Evolutionary conservation across 495 filamentous ascomycete species (phyloP), one percentile per base, ranked within the genome.

Genomic region (Hypoxylon subgilvum): DNA sequence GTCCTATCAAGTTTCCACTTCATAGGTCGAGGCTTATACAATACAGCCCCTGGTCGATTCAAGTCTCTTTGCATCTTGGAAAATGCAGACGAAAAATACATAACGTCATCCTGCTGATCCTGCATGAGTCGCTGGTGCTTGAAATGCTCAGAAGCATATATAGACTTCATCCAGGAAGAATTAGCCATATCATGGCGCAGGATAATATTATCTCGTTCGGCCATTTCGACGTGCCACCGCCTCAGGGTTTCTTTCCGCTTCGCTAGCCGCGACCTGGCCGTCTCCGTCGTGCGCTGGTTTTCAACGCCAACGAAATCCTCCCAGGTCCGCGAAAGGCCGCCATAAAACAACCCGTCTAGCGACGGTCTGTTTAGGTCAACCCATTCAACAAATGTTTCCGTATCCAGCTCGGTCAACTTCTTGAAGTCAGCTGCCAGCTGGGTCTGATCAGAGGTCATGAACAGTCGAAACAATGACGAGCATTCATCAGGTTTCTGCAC

Each of bases 1-100:
- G 92, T 97, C 65, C 94, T 84, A 68, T 98, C 94, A 6, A 98
- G 83, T 66, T 88, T 90, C 91, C 91, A 97, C 69, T 89, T 96
- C 2, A 76, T 78, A 10, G 82, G 70, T 13, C 79, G 77, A 0
- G 79, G 74, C 39, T 88, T 82, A 39, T 88, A 85, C 31, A 96
- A 84, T 17, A 97, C 77, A 12, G 89, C 91, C 36, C 89, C 88
- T 7, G 89, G 88, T 16, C 90, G 83, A 35, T 79, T 79, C 35
- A 96, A 76, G 40, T 91, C 87, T 52, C 84, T 74, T 39, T 90
- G 83, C 61, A 97, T 83, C 61, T 84, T 88, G 0, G 80, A 79
- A 71, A 89, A 92, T 10, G 86, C 80, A 0, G 89, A 83, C 39
- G 82, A 81, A 61, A 92, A 82, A 63, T 90, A 96, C 2, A 69